Evolutionary conservation across 805 yeast genomes (phyloP), one percentile per base, ranked within the genome.

Genomic region (Kuraishia piskuri): DNA sequence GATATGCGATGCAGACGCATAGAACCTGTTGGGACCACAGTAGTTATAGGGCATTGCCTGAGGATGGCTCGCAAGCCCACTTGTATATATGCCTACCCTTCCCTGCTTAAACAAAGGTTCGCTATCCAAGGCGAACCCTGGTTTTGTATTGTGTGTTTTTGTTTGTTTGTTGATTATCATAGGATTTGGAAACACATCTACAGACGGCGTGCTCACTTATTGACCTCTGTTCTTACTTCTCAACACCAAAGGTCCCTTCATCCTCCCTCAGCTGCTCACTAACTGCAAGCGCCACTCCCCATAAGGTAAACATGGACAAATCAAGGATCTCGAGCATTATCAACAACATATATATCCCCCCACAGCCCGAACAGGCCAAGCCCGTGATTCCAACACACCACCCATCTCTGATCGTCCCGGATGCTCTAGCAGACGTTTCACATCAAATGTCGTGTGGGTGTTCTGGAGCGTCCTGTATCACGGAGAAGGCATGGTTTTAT

Each of bases 401-500:
- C 51, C 73, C 73, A 2, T 65, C 72, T 3, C 55, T 69, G 53
- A 69, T 69, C 5, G 55, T 68, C 19, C 58, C 66, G 1, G 74
- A 69, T 54, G 59, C 61, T n/a, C 57, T 57, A 8, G 50, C 61
- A 2, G 69, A 67, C 48, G 52, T 61, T 3, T 59, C 64, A 19
- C 63, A 61, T 31, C 49, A 59, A 3, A 59, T 64, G 10, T 54
- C 58, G 21, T 69, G 73, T 57, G 74, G 74, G 1, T 69, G 73
- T 52, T 60, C 63, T 37, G 70, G 72, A 5, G 63, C 59, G 22
- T 55, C 56, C 14, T 68, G 72, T 50, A 69, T 69, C 50, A 61
- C 61, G 6, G 68, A 69, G 47, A 61, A 57, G 20, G 72, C 72
- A 1, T 69, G 73, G 73, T 56, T 69, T 19, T 69, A 69, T 51